These are phyloP conservation scores for Ephemerocybe angulata DNA, from an alignment of 768 basidiomycete species.

Conservation along the genomic window DNA sequence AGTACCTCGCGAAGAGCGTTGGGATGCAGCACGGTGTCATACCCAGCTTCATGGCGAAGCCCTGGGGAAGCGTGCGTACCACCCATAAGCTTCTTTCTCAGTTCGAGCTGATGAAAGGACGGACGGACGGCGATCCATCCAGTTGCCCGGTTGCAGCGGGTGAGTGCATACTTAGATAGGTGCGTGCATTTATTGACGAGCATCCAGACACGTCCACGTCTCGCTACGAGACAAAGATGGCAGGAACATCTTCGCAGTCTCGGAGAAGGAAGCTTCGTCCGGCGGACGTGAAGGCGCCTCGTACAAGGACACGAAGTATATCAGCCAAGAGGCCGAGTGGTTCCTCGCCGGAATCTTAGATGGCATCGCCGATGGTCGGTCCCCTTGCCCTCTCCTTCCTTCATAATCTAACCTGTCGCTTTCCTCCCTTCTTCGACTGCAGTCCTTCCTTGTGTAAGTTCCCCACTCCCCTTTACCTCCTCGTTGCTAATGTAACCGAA, in stretches of 20 bases:
- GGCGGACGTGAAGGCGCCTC: constrained; percentile 65
- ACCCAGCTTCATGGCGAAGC: constrained; percentile 98
- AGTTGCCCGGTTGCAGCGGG: constrained; percentile 98
- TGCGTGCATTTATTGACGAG: background rate
- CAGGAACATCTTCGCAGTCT: constrained; percentile 75
- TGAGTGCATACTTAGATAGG: constrained; percentile 24
- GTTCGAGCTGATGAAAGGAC: too few species aligned
- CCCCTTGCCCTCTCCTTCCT: background rate
- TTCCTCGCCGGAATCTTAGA: constrained; percentile 93
- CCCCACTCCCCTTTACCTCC: too few species aligned
- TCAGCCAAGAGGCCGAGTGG: constrained; percentile 81
- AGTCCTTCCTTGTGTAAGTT: too few species aligned
- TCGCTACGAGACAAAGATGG: constrained; percentile 70
- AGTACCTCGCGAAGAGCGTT: constrained; percentile 86
- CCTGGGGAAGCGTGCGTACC: constrained; percentile 79
- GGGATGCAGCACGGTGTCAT: constrained; percentile 86
- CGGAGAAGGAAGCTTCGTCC: constrained; percentile 51
- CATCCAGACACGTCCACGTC: constrained; percentile 81
- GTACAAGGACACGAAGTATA: constrained; percentile 77
- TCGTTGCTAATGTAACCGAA: too few species aligned
- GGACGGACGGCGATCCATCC: background rate
- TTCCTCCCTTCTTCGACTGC: too few species aligned
- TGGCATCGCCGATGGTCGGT: constrained; percentile 83
- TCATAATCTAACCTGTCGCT: too few species aligned
- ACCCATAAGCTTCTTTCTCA: constrained; percentile 1